Evolutionary conservation across 2,329 filamentous ascomycete species (phyloP), one percentile per base, ranked within the genome.

Genomic region (Cercospora citrullina): DNA sequence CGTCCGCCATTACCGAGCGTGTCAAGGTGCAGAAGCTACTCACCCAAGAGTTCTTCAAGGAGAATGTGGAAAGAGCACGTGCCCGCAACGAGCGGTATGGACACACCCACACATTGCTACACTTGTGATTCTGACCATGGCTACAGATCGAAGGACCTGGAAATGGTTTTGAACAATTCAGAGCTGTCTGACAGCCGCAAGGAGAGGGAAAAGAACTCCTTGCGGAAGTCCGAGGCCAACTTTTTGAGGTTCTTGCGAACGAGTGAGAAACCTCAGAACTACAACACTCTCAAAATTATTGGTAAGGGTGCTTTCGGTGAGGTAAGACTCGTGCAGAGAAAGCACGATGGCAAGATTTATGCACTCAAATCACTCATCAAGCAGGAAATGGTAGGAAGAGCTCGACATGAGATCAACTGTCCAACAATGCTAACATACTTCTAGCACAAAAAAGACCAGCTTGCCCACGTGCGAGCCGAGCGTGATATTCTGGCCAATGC

Each of bases 291-390:
- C 81, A 98, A 98, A 85, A 94, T 98, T 74, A 99, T 99, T 75
- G 95, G 95, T 77, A 99, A 99, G 85, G 95, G 95, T 81, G 95
- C 95, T 14, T 99, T 99, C 77, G 95, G 95, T 79, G 95, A 99
- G 81, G 95, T 99, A 76, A 96, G 97, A 83, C 86, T 99, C 70
- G 95, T 99, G 67, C 94, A 97, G 83, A 92, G 96, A 83, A 97
- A 94, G 86, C 89, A 92, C 63, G 95, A 98, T 77, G 93, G 92
- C 81, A 97, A 97, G 82, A 94, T 99, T 72, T 99, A 98, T 76
- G 95, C 95, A 69, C 91, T 99, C 85, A 99, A 99, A 84, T 98
- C 94, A 57, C 85, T 99, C 73, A 93, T 99, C 81, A 99, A 99
- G 85, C 93, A 93, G 60, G 95, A 99, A 81, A 99, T 99, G 95